These are phyloP conservation scores for Xerocomus brunneocitrinus DNA, from an alignment of 768 basidiomycete species.

Conservation along the genomic window DNA sequence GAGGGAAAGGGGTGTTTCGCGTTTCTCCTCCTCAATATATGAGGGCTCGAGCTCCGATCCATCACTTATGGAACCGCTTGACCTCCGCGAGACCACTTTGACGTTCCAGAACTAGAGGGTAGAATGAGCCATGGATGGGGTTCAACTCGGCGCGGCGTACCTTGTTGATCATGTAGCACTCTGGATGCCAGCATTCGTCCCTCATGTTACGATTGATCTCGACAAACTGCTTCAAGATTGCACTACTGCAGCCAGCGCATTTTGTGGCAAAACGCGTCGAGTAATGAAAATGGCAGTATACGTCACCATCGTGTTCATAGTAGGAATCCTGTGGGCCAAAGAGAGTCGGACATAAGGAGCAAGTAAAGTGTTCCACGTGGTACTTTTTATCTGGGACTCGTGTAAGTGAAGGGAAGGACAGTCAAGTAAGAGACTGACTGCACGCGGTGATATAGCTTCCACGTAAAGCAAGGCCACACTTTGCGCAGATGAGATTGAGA, in stretches of 20 bases:
- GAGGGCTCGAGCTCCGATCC: conserved; percentile 51
- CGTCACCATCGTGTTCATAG: conserved; percentile 97
- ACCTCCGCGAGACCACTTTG: conserved; percentile 76
- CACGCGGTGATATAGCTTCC: conserved; percentile 99
- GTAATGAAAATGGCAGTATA: conserved; percentile 99
- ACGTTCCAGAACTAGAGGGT: conserved; percentile 92
- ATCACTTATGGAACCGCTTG: conserved; percentile 53
- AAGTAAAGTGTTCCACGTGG: conserved; percentile 99
- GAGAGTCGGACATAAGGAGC: conserved; percentile 91
- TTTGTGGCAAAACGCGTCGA: conserved; percentile 98
- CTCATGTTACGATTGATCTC: conserved; percentile 98
- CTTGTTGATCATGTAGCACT: conserved; percentile 99
- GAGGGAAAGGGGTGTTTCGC: conserved; percentile 71
- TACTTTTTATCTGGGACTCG: conserved; percentile 81
- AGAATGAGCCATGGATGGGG: conserved; percentile 9
- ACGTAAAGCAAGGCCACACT: conserved; percentile 89
- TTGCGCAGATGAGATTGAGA: conserved; percentile 92
- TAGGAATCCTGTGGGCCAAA: conserved; percentile 99
- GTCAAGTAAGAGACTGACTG: conserved; percentile 54
- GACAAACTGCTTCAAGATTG: conserved; percentile 98
- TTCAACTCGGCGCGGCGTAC: conserved; percentile 39
- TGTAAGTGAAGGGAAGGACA: conserved; percentile 11
- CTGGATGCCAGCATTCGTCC: conserved; percentile 99
- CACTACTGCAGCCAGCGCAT: conserved; percentile 95
- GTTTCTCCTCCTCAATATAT: conserved; percentile 73